Percentiles rank a stretch among this genome's conserved stretches.
Conservation (phyloP, 345 rosid genomes). For the Eucalyptus guilfoylei region DNA sequence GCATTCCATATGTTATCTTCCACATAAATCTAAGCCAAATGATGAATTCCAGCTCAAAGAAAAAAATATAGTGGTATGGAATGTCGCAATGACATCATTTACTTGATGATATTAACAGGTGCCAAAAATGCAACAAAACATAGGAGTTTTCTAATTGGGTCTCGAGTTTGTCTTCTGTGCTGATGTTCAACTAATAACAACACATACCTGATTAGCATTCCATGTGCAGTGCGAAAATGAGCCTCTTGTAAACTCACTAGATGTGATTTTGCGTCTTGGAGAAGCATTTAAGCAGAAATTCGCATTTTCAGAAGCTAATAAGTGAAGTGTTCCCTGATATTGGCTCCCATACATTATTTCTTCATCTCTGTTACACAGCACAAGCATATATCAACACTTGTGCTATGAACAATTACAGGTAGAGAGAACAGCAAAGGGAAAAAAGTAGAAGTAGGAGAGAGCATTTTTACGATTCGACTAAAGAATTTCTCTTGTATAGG, state of each 20-base stretch:
- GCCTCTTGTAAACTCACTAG: slow-evolving; percentile 42
- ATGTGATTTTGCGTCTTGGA: slow-evolving; percentile 48
- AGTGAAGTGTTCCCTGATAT: slow-evolving; percentile 28
- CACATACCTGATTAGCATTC: slow-evolving; percentile 73
- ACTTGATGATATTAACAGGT: neutral
- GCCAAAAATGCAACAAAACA: neutral
- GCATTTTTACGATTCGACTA: slow-evolving; percentile 28
- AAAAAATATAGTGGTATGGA: neutral
- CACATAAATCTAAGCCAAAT: neutral
- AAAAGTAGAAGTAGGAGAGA: neutral
- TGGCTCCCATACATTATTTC: slow-evolving; percentile 23
- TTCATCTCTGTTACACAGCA: slow-evolving; percentile 36
- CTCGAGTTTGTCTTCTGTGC: neutral
- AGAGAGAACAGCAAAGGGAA: neutral
- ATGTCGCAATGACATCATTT: neutral
- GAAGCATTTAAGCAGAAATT: slow-evolving; percentile 72
- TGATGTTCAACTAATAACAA: neutral
- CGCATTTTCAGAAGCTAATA: slow-evolving; percentile 36
- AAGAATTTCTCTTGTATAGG: neutral
- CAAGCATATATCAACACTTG: neutral
- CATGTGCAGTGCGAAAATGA: slow-evolving; percentile 58
- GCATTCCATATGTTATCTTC: neutral
- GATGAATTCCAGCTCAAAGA: neutral
- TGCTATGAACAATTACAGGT: neutral
- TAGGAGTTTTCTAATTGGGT: neutral